Base-by-base conservation (phyloP, 352 stramenopile genomes). In the Pythium rhizo-oryzae region DNA sequence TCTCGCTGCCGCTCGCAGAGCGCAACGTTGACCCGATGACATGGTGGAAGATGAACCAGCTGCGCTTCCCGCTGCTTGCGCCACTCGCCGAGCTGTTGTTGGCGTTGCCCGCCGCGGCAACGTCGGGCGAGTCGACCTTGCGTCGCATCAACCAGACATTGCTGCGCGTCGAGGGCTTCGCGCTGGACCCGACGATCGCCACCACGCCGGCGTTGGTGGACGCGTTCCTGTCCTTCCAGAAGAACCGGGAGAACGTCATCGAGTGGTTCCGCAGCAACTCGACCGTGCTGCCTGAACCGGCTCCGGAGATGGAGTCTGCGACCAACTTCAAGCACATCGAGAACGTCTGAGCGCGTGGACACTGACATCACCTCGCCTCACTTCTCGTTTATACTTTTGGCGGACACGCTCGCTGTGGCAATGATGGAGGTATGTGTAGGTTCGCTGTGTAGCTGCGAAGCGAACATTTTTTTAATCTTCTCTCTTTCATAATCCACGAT, bases 41-140 rank as follows among this genome's bases (percentile, higher is more conserved):
- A 16, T 94, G 86, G 86, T 94, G 86, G 86, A 92, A 92, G 70
- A 60, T 71, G 8, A 92, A 92, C 57, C 84, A 94, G 57, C 70
- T 92, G 21, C 84, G 84, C 8, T 94, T 94, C 66, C 86, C 86
- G 23, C 52, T 94, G 30, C 84, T 93, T 28, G 84, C 86, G 33
- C 80, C 86, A 56, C 91, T 88, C 37, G 86, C 86, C 13, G 86
- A 94, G 71, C 79, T 93, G 62, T 65, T 94, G 49, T 50, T 94
- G 44, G 85, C 84, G 19, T 67, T 94, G 4, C 86, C 86, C 1
- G 84, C 84, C 2, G 78, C 84, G 4, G 78, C 82, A 15, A 87
- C 75, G n/a, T 90, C 82, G 59, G 80, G 84, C 9, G 76, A 90
- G 33, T 83, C 73, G 39, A 70, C 88, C 21, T 66, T 77, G 44